Evolutionary conservation across 2,329 filamentous ascomycete species (phyloP), one percentile per base, ranked within the genome.

Genomic region (Cytospora leucostoma): DNA sequence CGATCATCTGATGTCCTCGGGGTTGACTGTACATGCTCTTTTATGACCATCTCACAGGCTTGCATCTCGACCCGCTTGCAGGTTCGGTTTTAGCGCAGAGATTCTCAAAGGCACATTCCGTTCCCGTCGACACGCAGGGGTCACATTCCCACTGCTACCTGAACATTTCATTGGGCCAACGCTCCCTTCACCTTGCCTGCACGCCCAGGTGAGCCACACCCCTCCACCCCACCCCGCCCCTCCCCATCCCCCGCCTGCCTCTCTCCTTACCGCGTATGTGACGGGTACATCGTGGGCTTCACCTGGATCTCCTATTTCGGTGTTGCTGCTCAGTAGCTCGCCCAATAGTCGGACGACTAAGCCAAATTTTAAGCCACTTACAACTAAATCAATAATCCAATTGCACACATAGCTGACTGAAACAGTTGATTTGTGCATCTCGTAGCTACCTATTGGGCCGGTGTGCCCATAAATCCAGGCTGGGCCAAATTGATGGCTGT

Each of bases 401-500:
- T 13, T 49, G 63, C 17, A 37, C 27, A 6, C 19, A 17, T 34
- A 7, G 33, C 38, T 51, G 44, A 62, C 59, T 19, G 15, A 33
- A 15, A 34, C 27, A 6, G 40, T 19, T 54, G 38, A 51, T 52
- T 56, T 44, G 59, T 38, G 44, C 51, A 38, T 15, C 34, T 53
- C 47, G 21, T 49, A 52, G 52, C 13, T n/a, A 47, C 44, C 19
- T 47, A 7, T 19, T 19, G 21, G 47, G 40, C 51, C 51, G 21
- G 10, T 34, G 49, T 19, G n/a, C 44, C 59, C 37, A 37, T 55
- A 61, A 51, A 55, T n/a, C 37, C n/a, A 55, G 47, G 51, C 40
- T 50, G 27, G 34, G 49, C 49, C 50, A 59, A 40, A 52, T 66
- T 66, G 59, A 66, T 66, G 64, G 64, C 64, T 64, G 40, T 53